phyloP scores from a whole-genome alignment of 2,329 filamentous ascomycete genomes.

The Diplodia scrobiculata region DNA sequence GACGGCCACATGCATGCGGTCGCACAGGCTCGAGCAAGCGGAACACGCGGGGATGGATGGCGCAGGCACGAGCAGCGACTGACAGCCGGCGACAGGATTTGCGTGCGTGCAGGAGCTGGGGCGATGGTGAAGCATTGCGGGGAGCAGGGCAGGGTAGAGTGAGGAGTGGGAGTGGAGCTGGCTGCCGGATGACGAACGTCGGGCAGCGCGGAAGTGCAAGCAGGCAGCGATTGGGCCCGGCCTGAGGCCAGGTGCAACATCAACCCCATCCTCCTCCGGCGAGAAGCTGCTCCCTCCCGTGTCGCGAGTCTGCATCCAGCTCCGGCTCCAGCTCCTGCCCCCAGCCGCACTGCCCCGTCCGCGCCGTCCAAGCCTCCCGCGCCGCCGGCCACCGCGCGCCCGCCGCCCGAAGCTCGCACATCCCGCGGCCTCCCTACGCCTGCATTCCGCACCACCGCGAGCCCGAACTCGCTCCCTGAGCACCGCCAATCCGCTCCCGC shows the following conservation, averaged over 20 bases:
- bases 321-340: constrained; percentile 62
- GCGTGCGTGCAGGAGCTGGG: background rate
- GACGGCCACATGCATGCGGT: background rate
- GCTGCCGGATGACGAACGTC: constrained; percentile 22
- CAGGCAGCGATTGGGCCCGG: constrained; percentile 6
- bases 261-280: background rate
- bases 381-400: constrained; percentile 17
- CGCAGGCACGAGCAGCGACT: background rate
- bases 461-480: background rate
- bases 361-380: constrained; percentile 17
- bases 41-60: background rate
- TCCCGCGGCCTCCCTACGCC: constrained; percentile 21
- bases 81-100: background rate
- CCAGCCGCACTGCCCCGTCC: constrained; percentile 54
- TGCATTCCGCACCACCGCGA: constrained; percentile 1
- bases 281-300: constrained; percentile 47
- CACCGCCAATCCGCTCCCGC: background rate
- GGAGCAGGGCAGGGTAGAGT: background rate
- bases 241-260: constrained; percentile 1
- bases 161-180: background rate
- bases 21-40: constrained; percentile 1
- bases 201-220: background rate
- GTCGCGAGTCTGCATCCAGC: constrained; percentile 63
- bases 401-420: constrained; percentile 7
- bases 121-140: constrained; percentile 9